Evolutionary conservation across 2,329 filamentous ascomycete species (phyloP), one percentile per base, ranked within the genome.

Genomic region (Trichoderma sp.): DNA sequence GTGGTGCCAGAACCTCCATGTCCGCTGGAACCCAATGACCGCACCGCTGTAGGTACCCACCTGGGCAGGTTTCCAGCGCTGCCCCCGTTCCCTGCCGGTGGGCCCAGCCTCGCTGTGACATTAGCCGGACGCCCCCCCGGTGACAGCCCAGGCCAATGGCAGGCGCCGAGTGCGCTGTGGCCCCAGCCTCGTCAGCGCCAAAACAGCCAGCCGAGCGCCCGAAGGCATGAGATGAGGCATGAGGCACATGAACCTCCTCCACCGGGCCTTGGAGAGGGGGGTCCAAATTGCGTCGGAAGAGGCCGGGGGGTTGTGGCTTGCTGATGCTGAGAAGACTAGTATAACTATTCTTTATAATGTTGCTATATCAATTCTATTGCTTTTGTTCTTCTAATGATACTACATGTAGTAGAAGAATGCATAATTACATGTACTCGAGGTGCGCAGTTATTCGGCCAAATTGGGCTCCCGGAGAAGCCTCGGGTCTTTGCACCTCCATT

Each of bases 161-260:
- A 50, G 57, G 57, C 30, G 45, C 30, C 45, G 43, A 43, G 14
- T 28, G 45, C 59, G 58, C 58, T 43, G 48, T 41, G 21, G 28
- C 48, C 48, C 57, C 57, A 60, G 59, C 59, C 48, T 54, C 50
- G 48, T 62, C 59, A 62, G 59, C 59, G 43, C 48, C 48, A 54
- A 43, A 56, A 44, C 34, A n/a, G 45, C 34, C 59, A 15, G 48
- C 39, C 48, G 43, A 19, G 34, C 52, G 58, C 58, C 55, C 30
- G 19, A 19, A 19, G 34, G 34, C 34, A 39, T 39, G 34, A 39
- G 34, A 39, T 39, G 34, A 39, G 34, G 34, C 34, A 43, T 55
- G 34, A 19, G 30, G 30, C 30, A 34, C 52, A 39, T 39, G 34
- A 39, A 39, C 34, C 34, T 39, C 34, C 34, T 39, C 34, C 34